Percentiles rank a stretch among this genome's conserved stretches.
phyloP scores from a whole-genome alignment of 106 monocot genomes.

The Platanthera guangdongensis region DNA sequence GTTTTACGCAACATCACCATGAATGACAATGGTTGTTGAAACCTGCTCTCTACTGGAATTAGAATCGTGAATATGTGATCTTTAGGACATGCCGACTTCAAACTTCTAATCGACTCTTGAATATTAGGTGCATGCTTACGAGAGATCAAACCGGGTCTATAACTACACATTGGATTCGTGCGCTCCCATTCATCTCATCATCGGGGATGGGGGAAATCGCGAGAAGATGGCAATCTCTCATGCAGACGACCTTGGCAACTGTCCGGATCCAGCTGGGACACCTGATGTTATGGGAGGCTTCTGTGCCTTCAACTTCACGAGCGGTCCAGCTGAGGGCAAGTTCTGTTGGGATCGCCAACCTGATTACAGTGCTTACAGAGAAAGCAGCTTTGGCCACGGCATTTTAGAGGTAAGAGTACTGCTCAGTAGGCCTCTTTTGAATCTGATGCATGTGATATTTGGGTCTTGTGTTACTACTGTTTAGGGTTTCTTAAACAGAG shows the following conservation, averaged over 20 bases:
- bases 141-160: conserved; percentile 82
- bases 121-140: conserved; percentile 85
- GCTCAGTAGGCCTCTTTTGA: not conserved
- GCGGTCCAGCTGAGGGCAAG: conserved; percentile 50
- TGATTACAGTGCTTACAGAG: conserved; percentile 55
- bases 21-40: not conserved
- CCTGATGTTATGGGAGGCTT: conserved; percentile 50
- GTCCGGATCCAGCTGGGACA: conserved; percentile 54
- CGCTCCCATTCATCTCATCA: conserved; percentile 65
- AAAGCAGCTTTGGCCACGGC: conserved; percentile 75
- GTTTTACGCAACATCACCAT: not conserved
- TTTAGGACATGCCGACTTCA: not conserved
- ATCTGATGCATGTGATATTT: not conserved
- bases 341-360: conserved; percentile 60
- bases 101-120: not conserved
- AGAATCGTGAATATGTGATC: not conserved
- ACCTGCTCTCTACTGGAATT: not conserved
- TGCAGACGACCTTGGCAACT: conserved; percentile 69
- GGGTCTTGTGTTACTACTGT: not conserved
- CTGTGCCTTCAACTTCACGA: conserved; percentile 73
- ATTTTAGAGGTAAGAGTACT: conserved; percentile 57
- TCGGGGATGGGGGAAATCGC: conserved; percentile 90
- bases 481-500: not conserved
- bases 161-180: conserved; percentile 73
- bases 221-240: conserved; percentile 73